Evolutionary conservation across 192 early-diverging fungal species (phyloP).

Genomic region (Backusella tuberculispora): DNA sequence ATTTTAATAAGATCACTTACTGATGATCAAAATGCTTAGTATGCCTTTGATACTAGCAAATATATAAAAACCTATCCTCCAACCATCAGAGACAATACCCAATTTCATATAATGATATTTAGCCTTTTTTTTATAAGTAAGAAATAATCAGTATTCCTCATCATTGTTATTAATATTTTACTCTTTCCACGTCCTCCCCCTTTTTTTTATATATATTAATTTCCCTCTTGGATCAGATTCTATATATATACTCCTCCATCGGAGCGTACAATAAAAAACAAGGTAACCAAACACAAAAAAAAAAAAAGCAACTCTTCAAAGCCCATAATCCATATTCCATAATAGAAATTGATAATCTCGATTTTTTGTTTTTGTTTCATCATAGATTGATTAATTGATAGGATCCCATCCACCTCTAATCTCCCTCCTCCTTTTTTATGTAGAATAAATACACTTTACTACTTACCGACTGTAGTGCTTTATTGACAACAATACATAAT

Average conservation of each 20-base stretch:
- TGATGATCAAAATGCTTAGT: conserved; percentile 56
- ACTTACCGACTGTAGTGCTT: conserved; percentile 54
- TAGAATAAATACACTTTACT: background rate
- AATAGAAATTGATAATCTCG: too few relatives aligned
- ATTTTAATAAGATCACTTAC: conserved; percentile 8
- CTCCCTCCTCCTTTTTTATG: background rate
- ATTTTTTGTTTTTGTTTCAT: background rate
- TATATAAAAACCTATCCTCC: conserved; percentile 59
- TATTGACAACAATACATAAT: conserved; percentile 52
- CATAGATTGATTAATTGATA: background rate
- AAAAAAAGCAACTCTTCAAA: background rate
- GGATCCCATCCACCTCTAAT: too few relatives aligned
- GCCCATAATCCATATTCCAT: background rate
- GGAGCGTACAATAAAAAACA: background rate
- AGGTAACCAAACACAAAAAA: background rate
- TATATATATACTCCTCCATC: background rate
- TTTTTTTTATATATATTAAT: background rate
- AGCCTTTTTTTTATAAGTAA: conserved; percentile 28
- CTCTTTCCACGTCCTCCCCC: background rate
- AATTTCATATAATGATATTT: conserved; percentile 54
- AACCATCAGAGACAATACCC: conserved; percentile 53
- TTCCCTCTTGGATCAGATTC: background rate
- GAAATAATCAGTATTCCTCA: background rate
- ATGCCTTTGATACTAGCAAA: conserved; percentile 59
- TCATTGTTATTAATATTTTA: background rate